Evolutionary conservation across 139 green algal genomes (phyloP), one percentile per base, ranked within the genome.

Genomic region (Coccomyxa sp.): DNA sequence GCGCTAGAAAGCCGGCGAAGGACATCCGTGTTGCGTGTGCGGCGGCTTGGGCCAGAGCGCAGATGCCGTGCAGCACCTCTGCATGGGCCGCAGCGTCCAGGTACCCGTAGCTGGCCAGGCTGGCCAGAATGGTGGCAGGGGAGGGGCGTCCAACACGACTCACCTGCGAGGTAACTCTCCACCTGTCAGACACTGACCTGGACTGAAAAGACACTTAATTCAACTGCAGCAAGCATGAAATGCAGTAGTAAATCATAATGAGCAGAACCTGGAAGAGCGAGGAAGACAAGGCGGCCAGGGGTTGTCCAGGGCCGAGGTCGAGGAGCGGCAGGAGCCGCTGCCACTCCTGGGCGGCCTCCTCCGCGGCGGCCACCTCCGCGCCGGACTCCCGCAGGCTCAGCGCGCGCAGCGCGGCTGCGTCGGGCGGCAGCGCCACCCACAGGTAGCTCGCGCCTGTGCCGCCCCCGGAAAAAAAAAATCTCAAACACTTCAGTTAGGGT

Each of bases 301-400:
- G 10, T 68, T 76, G 13, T 78, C 79, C 77, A 84, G 77, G 16
- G 66, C 67, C 31, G 59, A 66, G 63, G 10, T 38, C 21, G 38
- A 87, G 85, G 67, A 85, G 66, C 27, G 88, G 87, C 57, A 91
- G 77, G 79, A 92, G 83, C 38, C 85, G 63, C 78, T 89, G 81
- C 89, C 89, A 90, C 78, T 84, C 81, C n/a, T 80, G 13, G 60
- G 79, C 82, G 63, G 79, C 83, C 25, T 79, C 84, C 81, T 90
- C 87, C 10, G 71, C 67, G 7, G 85, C 87, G 31, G 67, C 79
- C n/a, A 82, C 82, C 75, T 89, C 84, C 11, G 51, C 71, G 58
- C 81, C 71, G 21, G 66, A 74, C 10, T 31, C 31, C 16, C 31
- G 76, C 14, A 27, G 15, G 16, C 30, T 32, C 16, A 58, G 31